Conservation (phyloP, 805 yeast genomes). For the Candida methanosorbosa region DNA sequence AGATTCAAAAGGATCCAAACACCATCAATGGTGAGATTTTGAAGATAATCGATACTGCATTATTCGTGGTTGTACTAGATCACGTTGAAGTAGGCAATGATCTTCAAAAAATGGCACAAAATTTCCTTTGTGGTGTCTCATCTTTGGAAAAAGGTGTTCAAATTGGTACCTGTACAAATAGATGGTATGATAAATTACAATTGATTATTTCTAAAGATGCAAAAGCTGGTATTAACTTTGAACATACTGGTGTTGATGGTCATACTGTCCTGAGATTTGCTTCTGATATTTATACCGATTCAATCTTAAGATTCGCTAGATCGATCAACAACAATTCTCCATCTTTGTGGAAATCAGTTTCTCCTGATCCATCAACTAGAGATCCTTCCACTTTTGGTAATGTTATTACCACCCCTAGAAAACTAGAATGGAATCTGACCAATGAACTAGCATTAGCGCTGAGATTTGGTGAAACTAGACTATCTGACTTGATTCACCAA, state of each 20-base stretch:
- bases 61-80: slow-evolving; percentile 78
- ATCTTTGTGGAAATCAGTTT: slow-evolving; percentile 51
- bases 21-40: slow-evolving; percentile 60
- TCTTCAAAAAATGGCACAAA: slow-evolving; percentile 61
- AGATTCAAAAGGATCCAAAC: slow-evolving; percentile 32
- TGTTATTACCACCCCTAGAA: slow-evolving; percentile 67
- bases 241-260: slow-evolving; percentile 93
- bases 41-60: slow-evolving; percentile 68
- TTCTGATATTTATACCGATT: slow-evolving; percentile 85
- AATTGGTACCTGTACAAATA: slow-evolving; percentile 86
- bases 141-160: slow-evolving; percentile 78
- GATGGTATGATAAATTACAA: slow-evolving; percentile 93
- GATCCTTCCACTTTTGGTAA: slow-evolving; percentile 34
- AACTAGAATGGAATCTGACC: slow-evolving; percentile 81
- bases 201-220: slow-evolving; percentile 82
- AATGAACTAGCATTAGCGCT: slow-evolving; percentile 69
- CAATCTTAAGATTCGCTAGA: slow-evolving; percentile 78
- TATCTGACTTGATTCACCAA: slow-evolving; percentile 80
- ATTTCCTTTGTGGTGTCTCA: slow-evolving; percentile 83
- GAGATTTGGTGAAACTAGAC: slow-evolving; percentile 84
- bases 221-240: slow-evolving; percentile 89
- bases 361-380: slow-evolving; percentile 38
- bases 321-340: slow-evolving; percentile 72
- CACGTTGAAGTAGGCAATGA: slow-evolving; percentile 58
- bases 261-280: slow-evolving; percentile 87